These are phyloP conservation scores for Starmerella vitae DNA, from an alignment of 805 yeast genomes.

Conservation along the genomic window DNA sequence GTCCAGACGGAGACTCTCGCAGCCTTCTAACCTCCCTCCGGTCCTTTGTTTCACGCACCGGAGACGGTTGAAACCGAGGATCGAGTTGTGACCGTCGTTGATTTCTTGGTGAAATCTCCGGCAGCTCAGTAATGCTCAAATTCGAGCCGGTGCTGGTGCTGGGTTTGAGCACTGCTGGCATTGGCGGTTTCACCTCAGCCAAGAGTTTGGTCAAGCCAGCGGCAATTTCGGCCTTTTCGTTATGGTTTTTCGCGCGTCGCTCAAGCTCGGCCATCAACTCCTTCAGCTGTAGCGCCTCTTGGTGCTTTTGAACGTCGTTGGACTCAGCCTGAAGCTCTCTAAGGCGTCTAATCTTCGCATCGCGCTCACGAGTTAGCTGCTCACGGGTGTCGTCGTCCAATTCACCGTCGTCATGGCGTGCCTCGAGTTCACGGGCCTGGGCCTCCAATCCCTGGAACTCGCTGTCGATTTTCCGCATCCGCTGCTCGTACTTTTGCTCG, in stretches of 20 bases:
- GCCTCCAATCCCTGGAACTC: conserved; percentile 37
- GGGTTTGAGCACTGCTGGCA: conserved; percentile 17
- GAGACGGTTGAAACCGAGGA: neutral
- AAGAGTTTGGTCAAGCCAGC: conserved; percentile 7
- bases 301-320: conserved; percentile 43
- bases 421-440: conserved; percentile 39
- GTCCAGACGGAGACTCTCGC: neutral
- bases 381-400: conserved; percentile 37
- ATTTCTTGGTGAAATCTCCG: neutral
- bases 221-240: conserved; percentile 10
- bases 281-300: conserved; percentile 9
- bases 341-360: conserved; percentile 51
- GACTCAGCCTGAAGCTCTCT: conserved; percentile 54
- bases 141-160: neutral
- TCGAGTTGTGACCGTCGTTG: neutral
- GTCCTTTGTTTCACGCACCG: neutral
- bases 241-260: conserved; percentile 7
- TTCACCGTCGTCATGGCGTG: conserved; percentile 57
- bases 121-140: neutral
- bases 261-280: conserved; percentile 19
- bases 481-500: conserved; percentile 25
- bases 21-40: neutral
- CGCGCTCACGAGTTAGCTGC: conserved; percentile 10
- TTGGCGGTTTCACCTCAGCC: conserved; percentile 6
- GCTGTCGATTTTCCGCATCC: conserved; percentile 22